Percentiles rank a stretch among this genome's conserved stretches.
Conservation (phyloP, 2,329 filamentous ascomycete genomes). For the Phialemonium atrogriseum region DNA sequence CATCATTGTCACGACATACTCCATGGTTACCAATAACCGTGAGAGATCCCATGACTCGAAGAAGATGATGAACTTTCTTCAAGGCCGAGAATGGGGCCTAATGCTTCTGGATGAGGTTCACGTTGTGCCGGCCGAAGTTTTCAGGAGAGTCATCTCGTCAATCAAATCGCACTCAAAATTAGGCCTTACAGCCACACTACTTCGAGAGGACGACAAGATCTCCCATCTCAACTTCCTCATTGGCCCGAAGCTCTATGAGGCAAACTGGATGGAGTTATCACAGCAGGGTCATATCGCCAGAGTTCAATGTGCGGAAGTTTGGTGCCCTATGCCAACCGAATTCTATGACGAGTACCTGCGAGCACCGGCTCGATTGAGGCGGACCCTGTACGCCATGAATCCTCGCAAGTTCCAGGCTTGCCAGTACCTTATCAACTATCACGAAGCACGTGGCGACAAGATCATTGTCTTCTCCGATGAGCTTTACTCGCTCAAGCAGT, state of each 20-base stretch:
- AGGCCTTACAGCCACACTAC: conserved; percentile 83
- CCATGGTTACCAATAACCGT: conserved; percentile 92
- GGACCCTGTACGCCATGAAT: conserved; percentile 86
- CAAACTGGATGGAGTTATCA: conserved; percentile 98
- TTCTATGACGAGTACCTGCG: conserved; percentile 93
- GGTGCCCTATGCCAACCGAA: conserved; percentile 98
- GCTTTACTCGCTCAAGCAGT: conserved; percentile 81
- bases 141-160: conserved; percentile 83
- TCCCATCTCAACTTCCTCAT: conserved; percentile 95
- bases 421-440: conserved; percentile 97
- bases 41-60: conserved; percentile 85
- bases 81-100: conserved; percentile 85
- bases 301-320: conserved; percentile 96
- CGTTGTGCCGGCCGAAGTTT: conserved; percentile 94
- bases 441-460: conserved; percentile 90
- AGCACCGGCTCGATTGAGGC: conserved; percentile 40
- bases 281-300: conserved; percentile 95
- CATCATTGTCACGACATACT: conserved; percentile 96
- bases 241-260: conserved; percentile 93
- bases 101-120: conserved; percentile 98
- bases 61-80: conserved; percentile 96
- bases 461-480: conserved; percentile 98
- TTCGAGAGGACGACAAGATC: conserved; percentile 98
- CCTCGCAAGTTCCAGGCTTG: conserved; percentile 94
- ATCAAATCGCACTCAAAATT: conserved; percentile 96